Conservation (phyloP, 352 stramenopile genomes). For the Phytopythium chamaehyphon region DNA sequence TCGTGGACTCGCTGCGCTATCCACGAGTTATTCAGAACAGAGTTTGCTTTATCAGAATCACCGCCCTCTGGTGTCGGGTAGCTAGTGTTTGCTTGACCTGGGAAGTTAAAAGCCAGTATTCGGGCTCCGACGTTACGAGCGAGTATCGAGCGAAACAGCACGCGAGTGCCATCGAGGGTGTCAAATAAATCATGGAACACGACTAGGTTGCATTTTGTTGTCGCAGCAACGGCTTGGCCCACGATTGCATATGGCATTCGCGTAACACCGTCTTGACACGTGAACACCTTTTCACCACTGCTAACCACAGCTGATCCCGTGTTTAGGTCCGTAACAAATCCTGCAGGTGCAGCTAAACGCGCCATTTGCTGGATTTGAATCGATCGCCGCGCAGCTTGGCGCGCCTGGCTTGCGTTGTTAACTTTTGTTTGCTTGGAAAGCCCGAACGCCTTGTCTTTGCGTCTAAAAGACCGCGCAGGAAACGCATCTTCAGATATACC, state of each 20-base stretch:
- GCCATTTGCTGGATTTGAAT: slow-evolving; percentile 80
- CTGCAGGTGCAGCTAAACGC: slow-evolving; percentile 43
- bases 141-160: slow-evolving; percentile 85
- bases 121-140: slow-evolving; percentile 75
- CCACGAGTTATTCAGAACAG: slow-evolving; percentile 86
- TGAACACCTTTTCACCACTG: slow-evolving; percentile 42
- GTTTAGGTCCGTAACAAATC: slow-evolving; percentile 26
- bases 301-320: slow-evolving; percentile 3
- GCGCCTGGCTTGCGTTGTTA: too few species aligned
- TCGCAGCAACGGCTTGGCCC: slow-evolving; percentile 55
- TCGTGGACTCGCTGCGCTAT: slow-evolving; percentile 78
- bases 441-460: not conserved
- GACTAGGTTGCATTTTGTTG: slow-evolving; percentile 82
- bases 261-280: slow-evolving; percentile 70
- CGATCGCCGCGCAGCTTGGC: slow-evolving; percentile 34
- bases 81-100: slow-evolving; percentile 80
- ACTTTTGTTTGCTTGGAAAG: not conserved
- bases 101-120: slow-evolving; percentile 90
- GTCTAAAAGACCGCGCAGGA: not conserved
- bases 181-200: slow-evolving; percentile 94
- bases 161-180: slow-evolving; percentile 85
- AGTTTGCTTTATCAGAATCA: slow-evolving; percentile 20
- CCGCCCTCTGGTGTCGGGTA: slow-evolving; percentile 26
- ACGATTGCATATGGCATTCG: slow-evolving; percentile 80
- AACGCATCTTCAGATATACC: slow-evolving; percentile 6